Percentiles rank a stretch among this genome's conserved stretches.
These are phyloP conservation scores for Fagopyrum homotropicum DNA, from an alignment of 148 eudicot genomes.

Conservation along the genomic window DNA sequence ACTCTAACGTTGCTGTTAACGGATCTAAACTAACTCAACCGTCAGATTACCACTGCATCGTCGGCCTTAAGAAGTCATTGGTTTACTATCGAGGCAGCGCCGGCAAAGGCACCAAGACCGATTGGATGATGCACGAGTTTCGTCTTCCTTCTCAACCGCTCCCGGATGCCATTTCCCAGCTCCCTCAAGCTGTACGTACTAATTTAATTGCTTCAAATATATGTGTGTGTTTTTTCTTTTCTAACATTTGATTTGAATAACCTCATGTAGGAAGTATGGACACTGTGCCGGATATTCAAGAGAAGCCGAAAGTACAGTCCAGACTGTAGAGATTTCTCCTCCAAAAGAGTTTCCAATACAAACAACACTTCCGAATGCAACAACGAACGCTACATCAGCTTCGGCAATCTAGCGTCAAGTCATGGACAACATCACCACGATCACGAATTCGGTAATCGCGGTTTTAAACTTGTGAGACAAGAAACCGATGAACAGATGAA, in stretches of 20 bases:
- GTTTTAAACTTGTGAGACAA: neutral
- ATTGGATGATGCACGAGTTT: conserved; percentile 99
- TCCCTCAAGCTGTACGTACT: conserved; percentile 56
- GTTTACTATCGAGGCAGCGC: conserved; percentile 86
- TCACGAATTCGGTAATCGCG: neutral
- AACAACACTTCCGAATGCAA: conserved; percentile 26
- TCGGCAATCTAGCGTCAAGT: neutral
- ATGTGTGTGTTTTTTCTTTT: neutral
- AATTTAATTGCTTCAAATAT: neutral
- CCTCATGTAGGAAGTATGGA: conserved; percentile 84
- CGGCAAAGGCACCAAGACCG: conserved; percentile 84
- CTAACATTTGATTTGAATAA: too few species aligned
- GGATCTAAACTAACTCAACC: neutral
- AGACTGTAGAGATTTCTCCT: conserved; percentile 49
- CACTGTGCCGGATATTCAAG: conserved; percentile 77
- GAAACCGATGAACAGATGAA: neutral
- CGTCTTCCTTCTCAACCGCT: conserved; percentile 47
- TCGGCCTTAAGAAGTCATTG: conserved; percentile 78
- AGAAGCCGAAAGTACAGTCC: conserved; percentile 45
- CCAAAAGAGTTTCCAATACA: conserved; percentile 24
- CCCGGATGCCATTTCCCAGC: conserved; percentile 9
- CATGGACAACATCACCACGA: neutral
- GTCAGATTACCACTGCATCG: conserved; percentile 15
- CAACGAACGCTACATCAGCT: conserved; percentile 46
- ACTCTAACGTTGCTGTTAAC: conserved; percentile 23